Base-by-base conservation (phyloP, 2,329 filamentous ascomycete species). In the Truncatella angustata region DNA sequence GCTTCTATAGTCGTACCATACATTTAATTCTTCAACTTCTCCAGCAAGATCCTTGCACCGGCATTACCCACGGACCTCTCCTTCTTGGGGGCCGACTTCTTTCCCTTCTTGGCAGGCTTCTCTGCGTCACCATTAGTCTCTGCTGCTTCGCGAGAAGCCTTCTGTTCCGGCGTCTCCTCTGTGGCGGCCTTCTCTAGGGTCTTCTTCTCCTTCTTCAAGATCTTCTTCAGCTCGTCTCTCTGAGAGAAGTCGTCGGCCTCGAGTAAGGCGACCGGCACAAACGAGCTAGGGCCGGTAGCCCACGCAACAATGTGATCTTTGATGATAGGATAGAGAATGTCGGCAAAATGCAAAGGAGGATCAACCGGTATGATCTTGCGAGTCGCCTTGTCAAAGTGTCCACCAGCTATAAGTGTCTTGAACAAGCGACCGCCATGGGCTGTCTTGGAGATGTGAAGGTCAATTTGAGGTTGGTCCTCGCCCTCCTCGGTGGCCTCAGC, bases 371-470 rank as follows among this genome's bases (percentile, higher is more conserved):
- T 80, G 40, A 94, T 72, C 51, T 79, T 84, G 70, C 91, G 91
- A 2, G 83, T 79, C 39, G 79, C 79, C 55, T 84, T 83, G 70
- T 97, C 91, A 66, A 89, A 99, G 53, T 85, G 86, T 23, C 95
- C 94, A 37, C 94, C 94, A 50, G 91, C 87, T 21, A 97, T 91
- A 6, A 99, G 81, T 0, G 88, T 88, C 75, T 96, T 97, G 63
- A 97, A 80, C 86, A 97, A 88, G 54, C 91, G 87, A 14, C 90
- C 91, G 36, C 85, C 88, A 60, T 78, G 79, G 0, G 84, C 66
- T 34, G 81, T 79, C 61, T 81, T 75, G 23, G 84, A 81, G 51
- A 88, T 77, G 65, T 91, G 87, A 26, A 70, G 64, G 20, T 64
- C 65, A 4, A 70, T 60, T 14, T 70, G 62, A 12, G 70, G 54